These are phyloP conservation scores for Parascedosporium putredinis DNA, from an alignment of 2,329 filamentous ascomycete species.

Conservation along the genomic window DNA sequence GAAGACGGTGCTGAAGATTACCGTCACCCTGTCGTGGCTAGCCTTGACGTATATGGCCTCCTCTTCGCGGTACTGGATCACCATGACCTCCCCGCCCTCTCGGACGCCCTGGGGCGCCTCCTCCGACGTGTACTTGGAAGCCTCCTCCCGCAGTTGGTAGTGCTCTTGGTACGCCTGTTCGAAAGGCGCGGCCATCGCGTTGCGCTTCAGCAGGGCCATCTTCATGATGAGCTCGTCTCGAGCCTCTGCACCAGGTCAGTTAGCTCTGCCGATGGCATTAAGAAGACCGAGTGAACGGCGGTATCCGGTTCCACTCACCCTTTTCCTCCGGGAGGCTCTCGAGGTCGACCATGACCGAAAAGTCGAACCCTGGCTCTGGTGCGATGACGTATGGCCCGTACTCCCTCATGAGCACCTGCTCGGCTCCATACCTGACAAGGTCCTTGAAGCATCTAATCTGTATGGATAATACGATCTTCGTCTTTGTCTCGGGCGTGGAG, in stretches of 20 bases:
- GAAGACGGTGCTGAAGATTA: constrained; percentile 98
- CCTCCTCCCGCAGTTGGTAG: constrained; percentile 74
- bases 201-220: constrained; percentile 88
- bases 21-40: constrained; percentile 91
- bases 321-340: constrained; percentile 75
- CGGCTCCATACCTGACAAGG: constrained; percentile 83
- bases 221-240: constrained; percentile 78
- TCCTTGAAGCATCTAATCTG: constrained; percentile 92
- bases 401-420: constrained; percentile 84
- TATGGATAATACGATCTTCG: constrained; percentile 89
- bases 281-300: neutral
- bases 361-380: constrained; percentile 88
- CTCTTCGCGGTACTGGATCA: constrained; percentile 97
- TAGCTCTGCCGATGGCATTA: neutral
- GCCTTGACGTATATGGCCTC: constrained; percentile 99
- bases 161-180: constrained; percentile 95
- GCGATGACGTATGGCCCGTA: constrained; percentile 85
- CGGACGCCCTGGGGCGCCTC: constrained; percentile 81
- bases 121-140: constrained; percentile 86
- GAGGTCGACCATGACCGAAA: constrained; percentile 83
- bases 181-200: constrained; percentile 97
- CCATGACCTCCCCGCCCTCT: constrained; percentile 87
- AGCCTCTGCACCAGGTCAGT: constrained; percentile 49
- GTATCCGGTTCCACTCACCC: too few relatives aligned
- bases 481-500: constrained; percentile 87